Base-by-base conservation (phyloP, 441 rosid genomes). In the Macaranga tanarius region DNA sequence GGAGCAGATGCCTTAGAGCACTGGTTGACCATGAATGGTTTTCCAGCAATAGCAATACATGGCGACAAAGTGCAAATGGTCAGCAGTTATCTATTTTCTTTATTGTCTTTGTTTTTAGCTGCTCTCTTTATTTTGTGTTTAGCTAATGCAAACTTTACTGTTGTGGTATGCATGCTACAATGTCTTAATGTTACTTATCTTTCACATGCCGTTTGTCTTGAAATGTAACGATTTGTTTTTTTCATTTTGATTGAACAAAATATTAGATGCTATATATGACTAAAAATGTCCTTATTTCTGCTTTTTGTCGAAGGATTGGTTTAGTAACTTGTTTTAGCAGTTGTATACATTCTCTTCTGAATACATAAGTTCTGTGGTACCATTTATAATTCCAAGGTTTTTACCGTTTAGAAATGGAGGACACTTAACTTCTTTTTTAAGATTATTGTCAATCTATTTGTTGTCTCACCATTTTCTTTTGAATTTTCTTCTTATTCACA, bases 31-130 rank as follows among this genome's bases (percentile, higher is more conserved):
- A 78, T 62, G 68, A 91, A 82, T 76, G 95, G 97, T 31, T 91
- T 88, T 78, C 89, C 90, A 65, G 90, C 96, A 48, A 90, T 87
- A 71, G 78, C 89, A 48, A 93, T 93, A 76, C 98, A 93, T 72
- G 96, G 97, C 62, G 97, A 91, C 79, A 86, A 91, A 86, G 50
- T 87, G 69, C 97, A 91, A 74, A 28, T 73, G 83, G 91, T 85
- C 52, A 59, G 87, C 54, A 7, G 6, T 5, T 2, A 16, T 22
- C 0, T 56, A 40, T 4, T 19, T 1, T 20, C n/a, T n/a, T n/a
- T n/a, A n/a, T n/a, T n/a, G n/a, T n/a, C 25, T 25, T 65, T 7
- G 17, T 9, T 4, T 38, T 55, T 25, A 50, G 26, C 45, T 67
- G 6, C 25, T 52, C n/a, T n/a, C 6, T 68, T 16, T 25, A 10